Percentiles rank a stretch among this genome's conserved stretches.
Conservation (phyloP, 179 eudicot species). For the Silene vulgaris region DNA sequence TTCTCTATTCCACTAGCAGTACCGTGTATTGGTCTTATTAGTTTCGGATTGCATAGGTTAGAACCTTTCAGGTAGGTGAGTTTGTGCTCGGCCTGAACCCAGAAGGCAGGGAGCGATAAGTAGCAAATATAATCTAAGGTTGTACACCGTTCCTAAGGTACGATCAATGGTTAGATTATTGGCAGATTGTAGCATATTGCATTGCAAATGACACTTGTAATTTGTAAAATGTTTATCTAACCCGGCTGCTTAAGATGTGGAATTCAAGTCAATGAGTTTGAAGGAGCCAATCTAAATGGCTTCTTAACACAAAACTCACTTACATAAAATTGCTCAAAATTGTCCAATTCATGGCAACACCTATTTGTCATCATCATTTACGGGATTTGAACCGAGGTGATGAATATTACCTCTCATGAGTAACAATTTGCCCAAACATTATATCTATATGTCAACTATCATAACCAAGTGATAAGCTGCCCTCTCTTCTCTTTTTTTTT, state of each 20-base stretch:
- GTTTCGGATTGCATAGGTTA: slow-evolving; percentile 1
- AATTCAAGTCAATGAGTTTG: not conserved
- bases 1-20: slow-evolving; percentile 11
- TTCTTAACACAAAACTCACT: too few species aligned
- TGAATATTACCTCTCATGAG: too few species aligned
- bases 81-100: not conserved
- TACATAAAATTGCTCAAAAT: too few species aligned
- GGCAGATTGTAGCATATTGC: not conserved
- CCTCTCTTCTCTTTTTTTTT: too few species aligned
- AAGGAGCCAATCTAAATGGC: too few species aligned
- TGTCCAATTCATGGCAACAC: too few species aligned
- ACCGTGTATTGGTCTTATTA: slow-evolving; percentile 21
- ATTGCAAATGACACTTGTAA: not conserved
- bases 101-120: slow-evolving; percentile 8
- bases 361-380: too few species aligned
- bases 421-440: too few species aligned
- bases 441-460: too few species aligned
- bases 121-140: slow-evolving; percentile 1
- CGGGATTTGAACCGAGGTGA: too few species aligned
- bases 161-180: not conserved
- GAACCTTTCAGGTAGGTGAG: not conserved
- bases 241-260: not conserved
- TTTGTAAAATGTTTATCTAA: not conserved
- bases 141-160: slow-evolving; percentile 4
- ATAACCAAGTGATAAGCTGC: too few species aligned